A percentile compares a stretch with the other conserved stretches of the same genome.
Evolutionary conservation across 2,329 filamentous ascomycete species (phyloP).

Genomic region (Sarocladiaceae sp.): DNA sequence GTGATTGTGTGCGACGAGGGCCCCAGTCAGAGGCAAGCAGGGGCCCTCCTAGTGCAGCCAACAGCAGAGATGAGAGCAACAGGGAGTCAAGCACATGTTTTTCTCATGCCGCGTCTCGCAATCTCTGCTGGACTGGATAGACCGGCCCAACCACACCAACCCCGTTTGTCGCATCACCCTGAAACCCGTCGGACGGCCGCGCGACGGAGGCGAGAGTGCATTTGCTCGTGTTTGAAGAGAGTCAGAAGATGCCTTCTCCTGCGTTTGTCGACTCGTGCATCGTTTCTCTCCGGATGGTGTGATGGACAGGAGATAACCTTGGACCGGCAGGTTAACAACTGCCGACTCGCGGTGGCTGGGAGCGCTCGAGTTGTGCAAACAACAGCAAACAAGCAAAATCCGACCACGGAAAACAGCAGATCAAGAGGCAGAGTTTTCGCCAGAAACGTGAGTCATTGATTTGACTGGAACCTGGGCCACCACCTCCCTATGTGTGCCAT

Average conservation of each 20-base stretch:
- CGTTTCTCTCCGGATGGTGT: neutral
- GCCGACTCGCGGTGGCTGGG: conserved; percentile 5
- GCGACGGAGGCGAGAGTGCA: neutral
- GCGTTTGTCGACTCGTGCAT: neutral
- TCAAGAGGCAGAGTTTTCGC: conserved; percentile 3
- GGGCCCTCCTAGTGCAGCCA: neutral
- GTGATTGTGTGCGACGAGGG: neutral
- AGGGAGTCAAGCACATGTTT: conserved; percentile 5
- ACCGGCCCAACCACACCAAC: too few species aligned
- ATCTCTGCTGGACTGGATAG: too few species aligned
- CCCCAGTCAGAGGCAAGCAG: neutral
- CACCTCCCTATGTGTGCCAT: neutral
- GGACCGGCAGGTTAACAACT: neutral
- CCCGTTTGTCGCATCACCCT: neutral
- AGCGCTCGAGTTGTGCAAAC: neutral
- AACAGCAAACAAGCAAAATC: neutral
- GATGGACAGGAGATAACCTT: neutral
- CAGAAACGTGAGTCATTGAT: conserved; percentile 8
- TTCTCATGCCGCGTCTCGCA: neutral
- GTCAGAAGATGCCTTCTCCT: neutral
- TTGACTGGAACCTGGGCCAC: conserved; percentile 2
- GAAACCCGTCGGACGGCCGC: neutral
- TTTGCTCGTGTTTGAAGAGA: neutral
- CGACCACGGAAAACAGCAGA: neutral
- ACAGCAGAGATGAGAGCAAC: neutral